Percentiles rank a stretch among this genome's conserved stretches.
These are phyloP conservation scores for Amaranthus tricolor DNA, from an alignment of 179 eudicot species.

Conservation along the genomic window DNA sequence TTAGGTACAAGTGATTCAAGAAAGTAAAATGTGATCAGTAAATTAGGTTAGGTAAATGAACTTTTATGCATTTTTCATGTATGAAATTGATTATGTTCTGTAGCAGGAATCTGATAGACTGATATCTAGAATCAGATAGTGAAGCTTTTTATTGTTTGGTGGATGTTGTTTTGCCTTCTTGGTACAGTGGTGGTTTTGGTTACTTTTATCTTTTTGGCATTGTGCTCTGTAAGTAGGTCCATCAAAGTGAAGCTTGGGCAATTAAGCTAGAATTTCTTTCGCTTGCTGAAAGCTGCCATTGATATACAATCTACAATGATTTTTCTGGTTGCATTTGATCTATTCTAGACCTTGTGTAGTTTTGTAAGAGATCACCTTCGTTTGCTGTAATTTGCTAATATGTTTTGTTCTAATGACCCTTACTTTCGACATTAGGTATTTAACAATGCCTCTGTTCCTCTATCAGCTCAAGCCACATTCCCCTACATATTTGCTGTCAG, in stretches of 20 bases:
- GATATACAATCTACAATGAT: background rate
- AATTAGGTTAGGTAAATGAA: background rate
- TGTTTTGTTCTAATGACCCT: background rate
- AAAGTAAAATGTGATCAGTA: too few species aligned
- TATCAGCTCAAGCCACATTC: conserved; percentile 86
- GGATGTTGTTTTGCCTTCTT: background rate
- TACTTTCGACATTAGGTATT: conserved; percentile 38
- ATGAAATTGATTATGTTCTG: background rate
- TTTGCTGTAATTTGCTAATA: background rate
- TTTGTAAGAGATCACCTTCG: background rate
- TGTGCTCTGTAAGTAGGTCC: background rate
- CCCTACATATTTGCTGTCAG: conserved; percentile 83
- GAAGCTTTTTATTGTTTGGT: too few species aligned
- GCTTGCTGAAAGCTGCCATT: background rate
- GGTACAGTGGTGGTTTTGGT: background rate
- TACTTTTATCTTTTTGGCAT: background rate
- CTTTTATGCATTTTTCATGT: background rate
- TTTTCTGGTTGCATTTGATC: background rate
- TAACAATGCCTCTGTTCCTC: conserved; percentile 78
- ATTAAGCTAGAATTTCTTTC: background rate
- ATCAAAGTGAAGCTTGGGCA: background rate
- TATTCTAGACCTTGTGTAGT: background rate
- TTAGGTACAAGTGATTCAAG: background rate
- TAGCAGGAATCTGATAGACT: too few species aligned
- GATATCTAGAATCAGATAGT: too few species aligned